Percentiles rank a stretch among this genome's conserved stretches.
Evolutionary conservation across 352 stramenopile species (phyloP).

Genomic region (Globisporangium cystogenes): DNA sequence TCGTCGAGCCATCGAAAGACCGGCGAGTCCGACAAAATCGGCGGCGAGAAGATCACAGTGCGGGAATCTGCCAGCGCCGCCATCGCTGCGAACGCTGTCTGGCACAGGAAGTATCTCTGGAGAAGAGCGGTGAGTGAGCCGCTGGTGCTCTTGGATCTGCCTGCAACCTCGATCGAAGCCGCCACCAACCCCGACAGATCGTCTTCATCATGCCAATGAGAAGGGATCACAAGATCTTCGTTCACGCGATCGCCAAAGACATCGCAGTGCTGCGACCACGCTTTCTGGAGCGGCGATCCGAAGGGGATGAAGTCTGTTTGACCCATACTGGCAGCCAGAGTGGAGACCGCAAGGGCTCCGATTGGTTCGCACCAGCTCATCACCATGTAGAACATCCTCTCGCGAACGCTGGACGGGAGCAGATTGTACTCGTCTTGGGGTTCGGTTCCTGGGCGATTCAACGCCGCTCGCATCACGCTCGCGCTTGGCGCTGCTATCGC

Average conservation of each 20-base stretch:
- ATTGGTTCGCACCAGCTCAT: constrained; percentile 43
- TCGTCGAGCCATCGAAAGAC: constrained; percentile 53
- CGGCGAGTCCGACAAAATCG: constrained; percentile 10
- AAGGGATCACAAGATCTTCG: constrained; percentile 20
- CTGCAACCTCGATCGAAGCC: background rate
- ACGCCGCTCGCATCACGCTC: background rate
- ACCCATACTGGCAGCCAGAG: constrained; percentile 20
- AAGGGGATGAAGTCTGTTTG: constrained; percentile 21
- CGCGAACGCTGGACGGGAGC: constrained; percentile 8
- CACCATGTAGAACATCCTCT: constrained; percentile 29
- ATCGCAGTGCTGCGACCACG: constrained; percentile 44
- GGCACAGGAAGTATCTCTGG: constrained; percentile 25
- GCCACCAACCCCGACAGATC: background rate
- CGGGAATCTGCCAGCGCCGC: constrained; percentile 10
- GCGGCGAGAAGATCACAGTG: constrained; percentile 12
- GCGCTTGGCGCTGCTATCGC: background rate
- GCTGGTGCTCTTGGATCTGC: background rate
- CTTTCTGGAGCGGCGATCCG: constrained; percentile 15
- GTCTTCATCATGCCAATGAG: constrained; percentile 47
- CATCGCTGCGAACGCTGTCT: constrained; percentile 24
- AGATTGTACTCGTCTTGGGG: background rate
- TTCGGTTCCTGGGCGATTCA: background rate
- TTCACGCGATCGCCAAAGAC: constrained; percentile 27
- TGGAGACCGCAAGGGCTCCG: constrained; percentile 21
- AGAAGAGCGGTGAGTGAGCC: constrained; percentile 15